These are phyloP conservation scores for Monosporozyma siamensis DNA, from an alignment of 805 yeast species.

Conservation along the genomic window DNA sequence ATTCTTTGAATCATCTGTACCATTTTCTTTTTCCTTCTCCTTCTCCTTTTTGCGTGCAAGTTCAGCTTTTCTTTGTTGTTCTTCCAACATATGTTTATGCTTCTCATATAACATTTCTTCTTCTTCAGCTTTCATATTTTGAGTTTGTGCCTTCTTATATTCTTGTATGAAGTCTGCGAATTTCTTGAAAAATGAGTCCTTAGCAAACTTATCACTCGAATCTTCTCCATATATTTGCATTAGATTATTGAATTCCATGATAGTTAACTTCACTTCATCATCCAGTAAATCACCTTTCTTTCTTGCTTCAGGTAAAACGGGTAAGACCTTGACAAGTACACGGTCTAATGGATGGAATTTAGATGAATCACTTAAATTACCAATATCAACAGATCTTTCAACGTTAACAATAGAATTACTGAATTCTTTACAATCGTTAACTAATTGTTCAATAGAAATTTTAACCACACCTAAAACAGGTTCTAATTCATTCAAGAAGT, in stretches of 20 bases:
- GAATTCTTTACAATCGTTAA: constrained; percentile 60
- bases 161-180: constrained; percentile 72
- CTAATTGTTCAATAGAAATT: constrained; percentile 73
- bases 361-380: constrained; percentile 73
- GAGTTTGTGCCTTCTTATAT: constrained; percentile 69
- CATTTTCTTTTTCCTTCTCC: constrained; percentile 7
- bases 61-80: constrained; percentile 25
- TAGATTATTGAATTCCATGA: constrained; percentile 55
- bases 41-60: constrained; percentile 12
- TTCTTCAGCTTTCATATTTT: constrained; percentile 74
- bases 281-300: constrained; percentile 56
- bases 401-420: constrained; percentile 57
- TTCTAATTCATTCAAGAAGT: constrained; percentile 65
- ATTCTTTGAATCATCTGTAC: constrained; percentile 10
- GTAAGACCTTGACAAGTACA: constrained; percentile 49
- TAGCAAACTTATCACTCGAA: constrained; percentile 54
- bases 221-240: constrained; percentile 92
- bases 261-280: constrained; percentile 52
- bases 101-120: constrained; percentile 70
- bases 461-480: constrained; percentile 53
- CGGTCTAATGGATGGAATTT: constrained; percentile 78
- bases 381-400: constrained; percentile 63
- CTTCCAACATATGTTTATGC: constrained; percentile 47
- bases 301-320: constrained; percentile 67
- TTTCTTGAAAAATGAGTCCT: constrained; percentile 63